A percentile compares a stretch with the other conserved stretches of the same genome.
These are phyloP conservation scores for Lactifluus subvellereus DNA, from an alignment of 768 basidiomycete genomes.

Conservation along the genomic window DNA sequence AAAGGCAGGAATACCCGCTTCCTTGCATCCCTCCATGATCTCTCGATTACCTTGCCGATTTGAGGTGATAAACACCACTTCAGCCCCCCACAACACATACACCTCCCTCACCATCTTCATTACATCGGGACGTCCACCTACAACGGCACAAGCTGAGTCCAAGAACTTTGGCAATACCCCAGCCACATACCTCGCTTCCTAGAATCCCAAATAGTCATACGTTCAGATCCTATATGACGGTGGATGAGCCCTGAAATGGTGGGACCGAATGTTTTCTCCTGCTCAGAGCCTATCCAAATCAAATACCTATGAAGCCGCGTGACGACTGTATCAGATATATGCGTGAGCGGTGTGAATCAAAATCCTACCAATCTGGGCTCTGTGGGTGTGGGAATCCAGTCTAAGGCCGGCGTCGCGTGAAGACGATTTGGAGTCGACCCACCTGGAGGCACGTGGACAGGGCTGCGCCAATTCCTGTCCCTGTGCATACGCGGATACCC, in stretches of 20 bases:
- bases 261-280: constrained; percentile 79
- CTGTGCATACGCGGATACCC: constrained; percentile 77
- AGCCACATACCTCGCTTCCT: constrained; percentile 40
- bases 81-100: constrained; percentile 64
- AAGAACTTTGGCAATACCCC: neutral
- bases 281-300: constrained; percentile 83
- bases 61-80: constrained; percentile 83
- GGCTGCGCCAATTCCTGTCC: constrained; percentile 75
- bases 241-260: constrained; percentile 71
- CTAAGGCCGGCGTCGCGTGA: neutral
- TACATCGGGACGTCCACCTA: constrained; percentile 66
- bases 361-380: constrained; percentile 57
- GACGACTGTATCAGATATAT: constrained; percentile 1
- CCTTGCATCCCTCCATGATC: constrained; percentile 74
- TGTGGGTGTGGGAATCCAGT: constrained; percentile 39
- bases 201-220: constrained; percentile 72
- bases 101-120: constrained; percentile 71
- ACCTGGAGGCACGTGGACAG: constrained; percentile 48
- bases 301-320: constrained; percentile 47
- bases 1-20: constrained; percentile 53
- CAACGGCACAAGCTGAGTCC: neutral
- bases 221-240: constrained; percentile 65
- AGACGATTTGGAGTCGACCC: neutral
- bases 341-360: neutral
- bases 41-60: constrained; percentile 74